Evolutionary conservation across 805 yeast species (phyloP).

Genomic region (Candida hungchunana): DNA sequence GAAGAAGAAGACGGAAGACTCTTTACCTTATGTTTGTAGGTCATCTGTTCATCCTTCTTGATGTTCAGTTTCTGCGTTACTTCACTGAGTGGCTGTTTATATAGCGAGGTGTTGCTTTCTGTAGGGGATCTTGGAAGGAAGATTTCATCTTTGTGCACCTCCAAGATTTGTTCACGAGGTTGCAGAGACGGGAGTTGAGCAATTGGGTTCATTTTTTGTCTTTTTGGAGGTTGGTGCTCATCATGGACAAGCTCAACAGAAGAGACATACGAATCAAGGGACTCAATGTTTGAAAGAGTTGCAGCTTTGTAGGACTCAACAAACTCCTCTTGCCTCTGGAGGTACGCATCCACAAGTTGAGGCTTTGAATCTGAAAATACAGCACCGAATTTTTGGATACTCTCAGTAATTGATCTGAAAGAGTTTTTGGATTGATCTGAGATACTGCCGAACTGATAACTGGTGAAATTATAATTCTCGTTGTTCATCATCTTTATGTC

Average conservation of each 20-base stretch:
- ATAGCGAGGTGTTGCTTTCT: background rate
- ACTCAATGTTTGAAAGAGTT: slow-evolving; percentile 3
- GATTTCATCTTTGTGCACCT: slow-evolving; percentile 2
- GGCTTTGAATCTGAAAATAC: slow-evolving; percentile 14
- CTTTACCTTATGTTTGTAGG: too few species aligned
- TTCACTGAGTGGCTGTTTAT: too few species aligned
- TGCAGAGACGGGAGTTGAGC: slow-evolving; percentile 11
- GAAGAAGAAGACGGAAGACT: too few species aligned
- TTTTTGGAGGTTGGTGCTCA: slow-evolving; percentile 17
- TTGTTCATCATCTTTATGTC: slow-evolving; percentile 12
- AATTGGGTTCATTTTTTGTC: slow-evolving; percentile 14
- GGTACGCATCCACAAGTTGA: slow-evolving; percentile 16
- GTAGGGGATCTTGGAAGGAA: slow-evolving; percentile 4
- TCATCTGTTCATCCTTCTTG: too few species aligned
- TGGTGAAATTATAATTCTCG: slow-evolving; percentile 16
- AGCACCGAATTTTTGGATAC: slow-evolving; percentile 11
- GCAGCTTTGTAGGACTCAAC: slow-evolving; percentile 6
- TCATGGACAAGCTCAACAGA: slow-evolving; percentile 10
- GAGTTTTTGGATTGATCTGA: slow-evolving; percentile 11
- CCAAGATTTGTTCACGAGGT: slow-evolving; percentile 16
- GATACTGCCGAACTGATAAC: slow-evolving; percentile 13
- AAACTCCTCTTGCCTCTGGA: slow-evolving; percentile 9
- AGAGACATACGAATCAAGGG: slow-evolving; percentile 6
- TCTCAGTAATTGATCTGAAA: slow-evolving; percentile 11
- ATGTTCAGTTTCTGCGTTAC: too few species aligned